Evolutionary conservation across 2,329 filamentous ascomycete species (phyloP).

Genomic region (Ceratocystis eucalypticola): DNA sequence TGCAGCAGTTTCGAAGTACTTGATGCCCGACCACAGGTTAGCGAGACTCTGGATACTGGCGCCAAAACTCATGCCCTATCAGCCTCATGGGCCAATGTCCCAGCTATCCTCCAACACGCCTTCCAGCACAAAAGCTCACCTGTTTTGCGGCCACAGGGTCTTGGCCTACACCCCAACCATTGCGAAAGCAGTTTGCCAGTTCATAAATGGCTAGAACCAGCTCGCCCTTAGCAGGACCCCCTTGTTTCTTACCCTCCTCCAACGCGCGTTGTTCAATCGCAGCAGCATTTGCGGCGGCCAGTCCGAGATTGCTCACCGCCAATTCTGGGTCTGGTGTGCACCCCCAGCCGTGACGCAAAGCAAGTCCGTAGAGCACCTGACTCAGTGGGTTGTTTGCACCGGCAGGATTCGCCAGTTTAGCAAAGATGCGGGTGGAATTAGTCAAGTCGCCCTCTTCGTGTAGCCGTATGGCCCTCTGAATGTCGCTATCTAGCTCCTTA

Average conservation of each 20-base stretch:
- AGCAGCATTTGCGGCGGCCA: slow-evolving; percentile 81
- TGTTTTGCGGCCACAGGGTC: slow-evolving; percentile 74
- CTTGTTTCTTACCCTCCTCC: slow-evolving; percentile 77
- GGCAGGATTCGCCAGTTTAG: slow-evolving; percentile 63
- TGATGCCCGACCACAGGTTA: neutral
- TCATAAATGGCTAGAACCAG: slow-evolving; percentile 94
- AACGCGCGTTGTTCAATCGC: slow-evolving; percentile 75
- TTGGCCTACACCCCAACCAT: slow-evolving; percentile 83
- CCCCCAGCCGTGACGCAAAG: slow-evolving; percentile 87
- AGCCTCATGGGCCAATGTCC: neutral
- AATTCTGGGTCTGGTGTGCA: slow-evolving; percentile 56
- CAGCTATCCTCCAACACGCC: neutral
- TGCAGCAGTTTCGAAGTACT: slow-evolving; percentile 96
- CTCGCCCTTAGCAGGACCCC: slow-evolving; percentile 89
- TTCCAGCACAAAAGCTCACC: slow-evolving; percentile 30
- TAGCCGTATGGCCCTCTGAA: slow-evolving; percentile 88
- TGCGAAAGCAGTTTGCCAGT: slow-evolving; percentile 79
- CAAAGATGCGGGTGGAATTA: slow-evolving; percentile 74
- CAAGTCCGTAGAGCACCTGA: slow-evolving; percentile 90
- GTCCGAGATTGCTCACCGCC: slow-evolving; percentile 73
- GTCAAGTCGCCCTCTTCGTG: slow-evolving; percentile 75
- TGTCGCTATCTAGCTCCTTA: slow-evolving; percentile 48
- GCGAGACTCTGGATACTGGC: neutral
- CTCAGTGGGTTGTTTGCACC: slow-evolving; percentile 85
- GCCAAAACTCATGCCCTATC: neutral